phyloP scores from a whole-genome alignment of 1,284 basidiomycete genomes.

The Uromyces viciae-fabae region DNA sequence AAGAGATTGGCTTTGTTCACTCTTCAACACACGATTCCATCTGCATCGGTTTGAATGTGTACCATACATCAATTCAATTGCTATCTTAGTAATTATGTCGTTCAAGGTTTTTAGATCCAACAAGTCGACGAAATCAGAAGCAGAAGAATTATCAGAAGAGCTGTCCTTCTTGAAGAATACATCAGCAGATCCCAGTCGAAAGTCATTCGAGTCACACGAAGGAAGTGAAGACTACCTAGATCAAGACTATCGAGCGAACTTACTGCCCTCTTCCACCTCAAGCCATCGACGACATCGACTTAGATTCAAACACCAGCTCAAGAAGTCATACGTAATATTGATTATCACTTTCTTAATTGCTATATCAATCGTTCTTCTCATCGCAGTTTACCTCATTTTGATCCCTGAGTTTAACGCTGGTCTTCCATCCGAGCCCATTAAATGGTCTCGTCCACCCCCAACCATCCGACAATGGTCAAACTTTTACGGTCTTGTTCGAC shows the following conservation, averaged over 20 bases:
- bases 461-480: neutral
- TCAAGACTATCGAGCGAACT: neutral
- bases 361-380: neutral
- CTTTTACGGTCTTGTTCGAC: neutral
- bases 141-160: neutral
- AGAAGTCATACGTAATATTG: neutral
- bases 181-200: neutral
- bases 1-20: too few relatives aligned
- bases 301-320: neutral
- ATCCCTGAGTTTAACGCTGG: neutral
- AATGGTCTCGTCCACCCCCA: constrained; percentile 7
- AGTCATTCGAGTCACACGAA: neutral
- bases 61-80: too few relatives aligned
- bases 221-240: neutral
- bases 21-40: too few relatives aligned
- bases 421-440: neutral
- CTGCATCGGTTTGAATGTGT: too few relatives aligned
- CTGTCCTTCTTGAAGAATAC: neutral
- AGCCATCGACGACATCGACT: constrained; percentile 18
- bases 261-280: neutral
- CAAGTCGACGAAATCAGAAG: constrained; percentile 17
- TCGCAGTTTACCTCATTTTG: neutral
- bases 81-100: too few relatives aligned
- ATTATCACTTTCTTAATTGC: neutral
- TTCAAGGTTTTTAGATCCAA: neutral